Evolutionary conservation across 2,329 filamentous ascomycete genomes (phyloP), one percentile per base, ranked within the genome.

Genomic region (Scytalidium sp.): DNA sequence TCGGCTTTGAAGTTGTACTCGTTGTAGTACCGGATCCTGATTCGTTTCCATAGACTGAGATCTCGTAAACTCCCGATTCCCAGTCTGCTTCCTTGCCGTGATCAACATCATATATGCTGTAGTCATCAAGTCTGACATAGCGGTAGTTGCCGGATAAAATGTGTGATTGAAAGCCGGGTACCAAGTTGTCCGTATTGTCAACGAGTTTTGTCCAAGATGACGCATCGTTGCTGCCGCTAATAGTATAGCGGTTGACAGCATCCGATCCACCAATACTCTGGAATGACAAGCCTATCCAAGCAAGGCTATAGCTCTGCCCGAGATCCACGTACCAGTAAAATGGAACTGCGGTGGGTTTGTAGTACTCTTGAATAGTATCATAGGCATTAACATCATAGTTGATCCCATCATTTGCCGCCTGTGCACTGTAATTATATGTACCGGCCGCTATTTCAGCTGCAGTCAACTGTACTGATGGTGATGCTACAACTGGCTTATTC

Each of bases 261-360:
- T 50, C 48, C 6, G 48, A 50, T 22, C 48, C 48, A 7, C 20
- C 23, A 25, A 50, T 45, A 27, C 48, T 50, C 15, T 21, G 23
- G 21, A 50, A 50, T n/a, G 48, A 50, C 27, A 50, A 45, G 10
- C 48, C 48, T 17, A 50, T 47, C 48, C 48, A 50, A 17, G 48
- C 45, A 17, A 50, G 19, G 44, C 19, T 40, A 41, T 47, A 47
- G n/a, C 19, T n/a, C 2, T 27, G 19, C 10, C 36, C 43, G 6
- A 50, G 44, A 27, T 50, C 48, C 13, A 50, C 48, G 21, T 50
- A 45, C 48, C 48, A 47, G 48, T 41, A 50, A 41, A 41, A 50
- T 40, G 48, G 48, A 11, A 50, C 44, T 17, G 43, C 6, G 5
- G 19, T 5, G 22, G 48, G 43, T 3, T 29, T n/a, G 32, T 50